phyloP scores from a whole-genome alignment of 805 yeast species.

The Yarrowia sp. region DNA sequence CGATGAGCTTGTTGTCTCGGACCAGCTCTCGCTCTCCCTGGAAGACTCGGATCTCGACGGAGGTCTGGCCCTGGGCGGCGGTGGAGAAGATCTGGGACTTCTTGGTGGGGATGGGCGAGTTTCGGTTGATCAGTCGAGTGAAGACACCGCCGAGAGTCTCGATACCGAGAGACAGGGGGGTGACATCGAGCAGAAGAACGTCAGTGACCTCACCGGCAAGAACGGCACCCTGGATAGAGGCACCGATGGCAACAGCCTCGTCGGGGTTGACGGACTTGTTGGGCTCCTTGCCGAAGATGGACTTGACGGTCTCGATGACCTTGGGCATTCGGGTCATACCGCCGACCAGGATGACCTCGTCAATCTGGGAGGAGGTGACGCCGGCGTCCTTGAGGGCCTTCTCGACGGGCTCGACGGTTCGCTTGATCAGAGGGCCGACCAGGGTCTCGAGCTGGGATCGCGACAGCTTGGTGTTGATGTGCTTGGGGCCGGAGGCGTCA shows the following conservation, averaged over 20 bases:
- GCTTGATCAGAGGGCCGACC: slow-evolving; percentile 68
- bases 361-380: slow-evolving; percentile 59
- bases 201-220: slow-evolving; percentile 93
- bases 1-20: slow-evolving; percentile 95
- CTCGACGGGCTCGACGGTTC: slow-evolving; percentile 72
- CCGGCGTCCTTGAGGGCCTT: slow-evolving; percentile 82
- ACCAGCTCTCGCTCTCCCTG: slow-evolving; percentile 99
- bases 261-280: slow-evolving; percentile 93
- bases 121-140: slow-evolving; percentile 85
- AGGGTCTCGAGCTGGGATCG: slow-evolving; percentile 66
- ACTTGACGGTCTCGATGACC: slow-evolving; percentile 72
- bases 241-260: slow-evolving; percentile 94
- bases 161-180: slow-evolving; percentile 89
- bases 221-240: slow-evolving; percentile 97
- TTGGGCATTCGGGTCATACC: slow-evolving; percentile 94
- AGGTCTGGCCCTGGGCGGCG: slow-evolving; percentile 94
- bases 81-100: slow-evolving; percentile 95
- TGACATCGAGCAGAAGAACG: slow-evolving; percentile 83
- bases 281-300: slow-evolving; percentile 77
- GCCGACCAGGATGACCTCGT: slow-evolving; percentile 83
- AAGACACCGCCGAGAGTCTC: slow-evolving; percentile 98
- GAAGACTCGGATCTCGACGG: slow-evolving; percentile 96
- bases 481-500: slow-evolving; percentile 79
- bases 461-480: slow-evolving; percentile 65
- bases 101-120: slow-evolving; percentile 96